Conservation (phyloP, 352 stramenopile species). For the Plasmopara muralis region DNA sequence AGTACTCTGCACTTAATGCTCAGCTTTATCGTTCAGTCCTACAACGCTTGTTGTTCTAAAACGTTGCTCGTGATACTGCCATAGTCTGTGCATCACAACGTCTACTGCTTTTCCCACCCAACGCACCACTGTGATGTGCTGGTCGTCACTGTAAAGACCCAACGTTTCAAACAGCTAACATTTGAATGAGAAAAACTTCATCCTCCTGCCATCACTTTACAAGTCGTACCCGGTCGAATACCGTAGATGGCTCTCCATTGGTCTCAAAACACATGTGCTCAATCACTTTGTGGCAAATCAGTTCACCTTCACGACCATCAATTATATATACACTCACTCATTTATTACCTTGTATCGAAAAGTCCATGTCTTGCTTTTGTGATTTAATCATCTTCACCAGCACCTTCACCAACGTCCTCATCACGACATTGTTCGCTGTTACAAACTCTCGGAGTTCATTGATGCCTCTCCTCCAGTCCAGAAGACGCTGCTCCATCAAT, state of each 20-base stretch:
- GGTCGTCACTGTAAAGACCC: slow-evolving; percentile 13
- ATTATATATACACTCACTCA: neutral
- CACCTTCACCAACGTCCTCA: slow-evolving; percentile 10
- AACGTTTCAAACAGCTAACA: slow-evolving; percentile 17
- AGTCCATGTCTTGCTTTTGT: slow-evolving; percentile 10
- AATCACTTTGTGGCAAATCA: slow-evolving; percentile 13
- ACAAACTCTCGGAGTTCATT: slow-evolving; percentile 20
- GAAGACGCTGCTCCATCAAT: slow-evolving; percentile 11
- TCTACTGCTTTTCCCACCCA: slow-evolving; percentile 21
- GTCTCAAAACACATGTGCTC: slow-evolving; percentile 25
- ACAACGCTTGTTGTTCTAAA: slow-evolving; percentile 1
- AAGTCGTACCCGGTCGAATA: slow-evolving; percentile 22
- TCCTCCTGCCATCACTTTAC: neutral
- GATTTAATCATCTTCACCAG: slow-evolving; percentile 14
- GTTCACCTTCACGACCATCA: neutral
- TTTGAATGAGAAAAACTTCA: neutral
- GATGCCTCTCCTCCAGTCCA: slow-evolving; percentile 13
- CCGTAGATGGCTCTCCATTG: slow-evolving; percentile 10
- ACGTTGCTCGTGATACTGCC: slow-evolving; percentile 15
- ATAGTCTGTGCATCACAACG: slow-evolving; percentile 11
- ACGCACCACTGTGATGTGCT: slow-evolving; percentile 4
- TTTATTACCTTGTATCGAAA: slow-evolving; percentile 21
- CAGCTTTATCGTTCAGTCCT: neutral
- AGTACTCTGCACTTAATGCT: slow-evolving; percentile 9
- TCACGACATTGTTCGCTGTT: slow-evolving; percentile 4